A percentile compares a stretch with the other conserved stretches of the same genome.
phyloP scores from a whole-genome alignment of 306 rosid genomes.

The Prunus fruticosa region DNA sequence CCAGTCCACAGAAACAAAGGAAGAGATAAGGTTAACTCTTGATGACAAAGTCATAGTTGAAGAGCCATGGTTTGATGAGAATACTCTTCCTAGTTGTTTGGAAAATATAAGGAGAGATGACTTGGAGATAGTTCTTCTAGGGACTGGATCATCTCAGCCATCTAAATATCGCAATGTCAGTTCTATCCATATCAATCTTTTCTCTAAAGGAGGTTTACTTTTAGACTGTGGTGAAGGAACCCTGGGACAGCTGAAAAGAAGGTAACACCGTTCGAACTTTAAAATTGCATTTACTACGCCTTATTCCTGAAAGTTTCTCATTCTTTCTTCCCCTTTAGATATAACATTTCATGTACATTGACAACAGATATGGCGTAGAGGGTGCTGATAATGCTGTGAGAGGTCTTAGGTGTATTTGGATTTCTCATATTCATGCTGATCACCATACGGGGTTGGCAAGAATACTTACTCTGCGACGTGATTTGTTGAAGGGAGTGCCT shows the following conservation, averaged over 20 bases:
- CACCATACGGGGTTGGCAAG: slow-evolving; percentile 94
- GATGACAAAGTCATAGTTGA: slow-evolving; percentile 47
- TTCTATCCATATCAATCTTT: slow-evolving; percentile 82
- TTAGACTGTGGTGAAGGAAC: slow-evolving; percentile 98
- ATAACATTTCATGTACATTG: slow-evolving; percentile 20
- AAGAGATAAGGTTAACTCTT: slow-evolving; percentile 26
- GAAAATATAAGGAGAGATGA: slow-evolving; percentile 81
- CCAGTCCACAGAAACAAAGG: slow-evolving; percentile 36
- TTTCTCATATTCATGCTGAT: slow-evolving; percentile 95
- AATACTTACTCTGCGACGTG: slow-evolving; percentile 74
- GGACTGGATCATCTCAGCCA: slow-evolving; percentile 98
- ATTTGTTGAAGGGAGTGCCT: slow-evolving; percentile 59
- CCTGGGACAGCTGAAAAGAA: slow-evolving; percentile 90
- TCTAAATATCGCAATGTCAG: slow-evolving; percentile 92
- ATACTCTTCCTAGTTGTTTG: slow-evolving; percentile 66
- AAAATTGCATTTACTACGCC: slow-evolving; percentile 2
- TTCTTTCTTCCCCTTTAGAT: neutral
- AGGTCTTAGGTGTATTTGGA: slow-evolving; percentile 75
- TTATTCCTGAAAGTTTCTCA: neutral
- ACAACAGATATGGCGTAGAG: slow-evolving; percentile 71
- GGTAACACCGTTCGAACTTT: slow-evolving; percentile 35
- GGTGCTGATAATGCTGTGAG: slow-evolving; percentile 80
- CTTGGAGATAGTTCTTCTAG: slow-evolving; percentile 93
- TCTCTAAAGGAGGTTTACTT: slow-evolving; percentile 74
- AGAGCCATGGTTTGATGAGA: slow-evolving; percentile 75